Evolutionary conservation across 2,329 filamentous ascomycete genomes (phyloP), one percentile per base, ranked within the genome.

Genomic region (Elsinoe fawcettii): DNA sequence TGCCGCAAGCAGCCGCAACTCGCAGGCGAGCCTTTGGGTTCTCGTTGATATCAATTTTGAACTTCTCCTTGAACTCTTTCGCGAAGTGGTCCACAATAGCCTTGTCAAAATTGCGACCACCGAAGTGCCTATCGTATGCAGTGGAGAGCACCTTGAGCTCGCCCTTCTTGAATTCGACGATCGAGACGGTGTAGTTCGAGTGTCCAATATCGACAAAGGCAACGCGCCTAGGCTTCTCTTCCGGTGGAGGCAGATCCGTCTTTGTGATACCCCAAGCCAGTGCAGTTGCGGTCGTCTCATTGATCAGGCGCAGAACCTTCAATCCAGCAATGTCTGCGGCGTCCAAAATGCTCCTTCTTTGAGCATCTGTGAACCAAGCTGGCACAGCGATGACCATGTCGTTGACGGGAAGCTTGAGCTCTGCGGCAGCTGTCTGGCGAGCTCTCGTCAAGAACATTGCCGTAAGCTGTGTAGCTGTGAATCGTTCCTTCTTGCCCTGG

Each of bases 181-280:
- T 84, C 62, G 91, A 92, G 74, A 82, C 86, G 59, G 91, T 95
- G 80, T 95, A 97, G 80, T 93, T 93, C 79, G 87, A 92, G 82
- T 97, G 87, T 64, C 93, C 93, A 65, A 99, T 88, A 73, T 99
- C 93, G 74, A 99, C 77, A 68, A 99, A 96, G 65, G 83, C 85
- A 57, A 97, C 90, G 58, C 92, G 84, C 69, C 88, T 85, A 60
- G 93, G 91, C 79, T 90, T 90, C 83, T 97, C 91, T 67, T 97
- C 93, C 41, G 86, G 80, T 25, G 78, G 77, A 58, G 91, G 93
- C 32, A 99, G 84, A 73, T 99, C 93, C 61, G 91, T 81, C 81
- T 99, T 97, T 67, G 93, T 96, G 78, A 99, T 97, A 72, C 93
- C 93, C 73, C 90, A 99, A 63, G 93, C 93, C 46, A 99, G 85